Evolutionary conservation across 192 early-diverging fungal species (phyloP).

Genomic region (Cetraspora pellucida): DNA sequence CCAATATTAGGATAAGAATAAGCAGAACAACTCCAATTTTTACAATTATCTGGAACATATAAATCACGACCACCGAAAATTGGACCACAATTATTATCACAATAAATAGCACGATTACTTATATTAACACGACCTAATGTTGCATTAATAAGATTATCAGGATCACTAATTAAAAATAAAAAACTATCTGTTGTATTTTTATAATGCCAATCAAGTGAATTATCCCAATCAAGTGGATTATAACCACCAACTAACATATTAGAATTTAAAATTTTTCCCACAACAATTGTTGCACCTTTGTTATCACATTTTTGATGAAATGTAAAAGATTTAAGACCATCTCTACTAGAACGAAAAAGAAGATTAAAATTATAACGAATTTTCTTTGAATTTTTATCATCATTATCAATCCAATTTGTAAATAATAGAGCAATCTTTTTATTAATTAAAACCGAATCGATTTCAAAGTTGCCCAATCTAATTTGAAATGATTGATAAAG

Average conservation of each 20-base stretch:
- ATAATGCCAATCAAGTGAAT: neutral
- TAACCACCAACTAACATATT: conserved; percentile 1
- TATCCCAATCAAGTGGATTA: conserved; percentile 1
- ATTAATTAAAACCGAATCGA: neutral
- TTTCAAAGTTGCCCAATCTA: neutral
- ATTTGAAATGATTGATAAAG: neutral
- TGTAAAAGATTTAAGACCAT: neutral
- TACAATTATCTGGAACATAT: no score
- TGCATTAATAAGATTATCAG: no score
- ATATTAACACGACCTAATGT: no score
- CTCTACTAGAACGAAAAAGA: neutral
- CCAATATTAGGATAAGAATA: neutral
- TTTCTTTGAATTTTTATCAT: neutral
- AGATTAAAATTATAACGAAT: neutral
- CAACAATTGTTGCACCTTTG: neutral
- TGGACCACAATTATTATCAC: no score
- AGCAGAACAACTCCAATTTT: neutral
- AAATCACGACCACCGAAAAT: no score
- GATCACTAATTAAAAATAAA: neutral
- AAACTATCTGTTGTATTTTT: neutral
- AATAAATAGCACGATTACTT: no score
- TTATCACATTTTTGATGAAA: no score
- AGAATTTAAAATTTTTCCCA: conserved; percentile 8
- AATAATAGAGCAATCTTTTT: neutral
- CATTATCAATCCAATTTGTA: neutral